Evolutionary conservation across 768 basidiomycete genomes (phyloP).

Genomic region (Rhizopogon vesiculosus): DNA sequence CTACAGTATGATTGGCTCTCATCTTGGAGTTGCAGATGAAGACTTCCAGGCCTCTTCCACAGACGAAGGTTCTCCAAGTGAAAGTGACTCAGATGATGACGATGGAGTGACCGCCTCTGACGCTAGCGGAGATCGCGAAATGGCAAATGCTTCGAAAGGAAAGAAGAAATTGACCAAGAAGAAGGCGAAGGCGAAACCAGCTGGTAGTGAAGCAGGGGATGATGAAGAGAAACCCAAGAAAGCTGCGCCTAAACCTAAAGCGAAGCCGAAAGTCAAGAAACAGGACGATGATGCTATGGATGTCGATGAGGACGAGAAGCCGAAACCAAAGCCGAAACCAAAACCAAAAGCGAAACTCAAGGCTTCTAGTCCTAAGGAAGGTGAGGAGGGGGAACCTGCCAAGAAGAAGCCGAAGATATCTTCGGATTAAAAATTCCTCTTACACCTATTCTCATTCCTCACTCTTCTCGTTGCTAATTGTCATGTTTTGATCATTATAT

Average conservation of each 20-base stretch:
- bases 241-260: constrained; percentile 39
- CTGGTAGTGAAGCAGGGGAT: constrained; percentile 28
- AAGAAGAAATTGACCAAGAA: constrained; percentile 34
- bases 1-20: not conserved
- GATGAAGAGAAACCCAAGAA: constrained; percentile 37
- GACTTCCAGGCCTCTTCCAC: constrained; percentile 87
- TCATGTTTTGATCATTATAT: not conserved
- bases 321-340: constrained; percentile 33
- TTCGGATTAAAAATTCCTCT: not conserved
- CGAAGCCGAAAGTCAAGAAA: constrained; percentile 38
- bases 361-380: constrained; percentile 27
- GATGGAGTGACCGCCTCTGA: constrained; percentile 81
- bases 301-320: constrained; percentile 31
- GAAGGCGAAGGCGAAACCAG: constrained; percentile 38
- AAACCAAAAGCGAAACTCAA: constrained; percentile 40
- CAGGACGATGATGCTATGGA: constrained; percentile 47
- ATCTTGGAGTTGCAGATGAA: constrained; percentile 50
- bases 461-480: not conserved
- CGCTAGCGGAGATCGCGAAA: constrained; percentile 72
- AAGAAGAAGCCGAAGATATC: constrained; percentile 75
- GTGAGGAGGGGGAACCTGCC: constrained; percentile 47
- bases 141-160: constrained; percentile 37
- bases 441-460: not conserved
- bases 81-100: constrained; percentile 54
- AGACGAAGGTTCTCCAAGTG: constrained; percentile 86